Percentiles rank a stretch among this genome's conserved stretches.
Evolutionary conservation across 176 grass and related monocot species (phyloP).

Genomic region (Oryza longistaminata): DNA sequence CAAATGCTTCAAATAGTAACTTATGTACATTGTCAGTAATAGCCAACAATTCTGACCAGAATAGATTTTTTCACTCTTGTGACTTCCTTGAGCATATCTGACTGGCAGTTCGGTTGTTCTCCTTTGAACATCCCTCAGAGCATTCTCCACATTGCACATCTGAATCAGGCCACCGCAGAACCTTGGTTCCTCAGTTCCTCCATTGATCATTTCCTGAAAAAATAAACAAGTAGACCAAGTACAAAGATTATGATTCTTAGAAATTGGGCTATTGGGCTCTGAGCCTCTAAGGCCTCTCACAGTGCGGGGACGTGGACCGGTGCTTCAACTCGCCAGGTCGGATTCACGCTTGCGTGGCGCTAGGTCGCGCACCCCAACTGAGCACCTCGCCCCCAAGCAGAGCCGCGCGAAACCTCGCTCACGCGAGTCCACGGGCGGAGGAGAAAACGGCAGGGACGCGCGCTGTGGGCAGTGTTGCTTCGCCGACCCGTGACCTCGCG

Average conservation of each 20-base stretch:
- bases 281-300: too few species aligned
- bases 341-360: too few species aligned
- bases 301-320: too few species aligned
- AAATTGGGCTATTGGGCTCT: not conserved
- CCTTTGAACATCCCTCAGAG: constrained; percentile 52
- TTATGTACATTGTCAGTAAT: not conserved
- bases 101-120: not conserved
- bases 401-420: too few species aligned
- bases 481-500: too few species aligned
- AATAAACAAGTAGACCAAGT: constrained; percentile 25
- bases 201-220: constrained; percentile 79
- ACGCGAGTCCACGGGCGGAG: too few species aligned
- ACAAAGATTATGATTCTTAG: not conserved
- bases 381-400: too few species aligned
- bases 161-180: constrained; percentile 47
- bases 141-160: constrained; percentile 69
- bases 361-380: too few species aligned
- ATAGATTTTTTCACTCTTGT: constrained; percentile 67
- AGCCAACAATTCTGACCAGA: constrained; percentile 55
- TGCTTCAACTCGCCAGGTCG: too few species aligned
- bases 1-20: not conserved
- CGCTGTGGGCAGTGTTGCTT: too few species aligned
- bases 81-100: too few species aligned
- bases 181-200: constrained; percentile 52
- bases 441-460: too few species aligned